phyloP scores from a whole-genome alignment of 805 yeast genomes.

The Nakazawaea pomicola region DNA sequence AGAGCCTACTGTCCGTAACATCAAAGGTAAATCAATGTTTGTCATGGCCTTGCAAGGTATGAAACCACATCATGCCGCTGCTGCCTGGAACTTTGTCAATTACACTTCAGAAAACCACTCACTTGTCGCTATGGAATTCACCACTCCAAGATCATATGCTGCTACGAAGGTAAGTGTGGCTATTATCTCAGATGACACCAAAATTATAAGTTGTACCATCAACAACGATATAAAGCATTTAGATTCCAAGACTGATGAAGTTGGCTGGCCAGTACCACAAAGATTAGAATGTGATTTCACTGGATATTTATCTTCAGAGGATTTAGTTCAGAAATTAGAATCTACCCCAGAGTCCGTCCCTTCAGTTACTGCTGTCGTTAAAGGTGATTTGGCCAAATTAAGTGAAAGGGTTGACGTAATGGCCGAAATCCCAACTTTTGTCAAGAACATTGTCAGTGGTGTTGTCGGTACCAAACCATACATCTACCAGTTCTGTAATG shows the following conservation, averaged over 20 bases:
- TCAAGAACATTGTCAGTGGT: conserved; percentile 87
- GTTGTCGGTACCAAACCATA: conserved; percentile 96
- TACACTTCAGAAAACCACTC: conserved; percentile 74
- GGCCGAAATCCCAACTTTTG: conserved; percentile 94
- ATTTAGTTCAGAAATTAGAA: conserved; percentile 37
- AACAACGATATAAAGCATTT: conserved; percentile 61
- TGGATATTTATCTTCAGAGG: conserved; percentile 22
- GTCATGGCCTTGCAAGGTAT: conserved; percentile 97
- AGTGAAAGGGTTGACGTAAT: conserved; percentile 95
- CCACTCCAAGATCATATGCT: conserved; percentile 89
- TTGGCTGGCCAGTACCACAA: conserved; percentile 89
- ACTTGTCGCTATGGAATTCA: conserved; percentile 90
- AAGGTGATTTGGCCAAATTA: conserved; percentile 56
- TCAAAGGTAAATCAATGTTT: conserved; percentile 63
- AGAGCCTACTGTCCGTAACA: conserved; percentile 16
- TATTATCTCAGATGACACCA: conserved; percentile 59
- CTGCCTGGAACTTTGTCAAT: conserved; percentile 90
- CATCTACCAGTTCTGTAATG: conserved; percentile 85
- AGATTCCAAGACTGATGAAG: conserved; percentile 56
- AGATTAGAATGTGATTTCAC: conserved; percentile 53
- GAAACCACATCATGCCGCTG: conserved; percentile 99
- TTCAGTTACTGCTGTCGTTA: conserved; percentile 41
- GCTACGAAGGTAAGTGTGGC: conserved; percentile 77
- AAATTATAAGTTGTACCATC: conserved; percentile 56
- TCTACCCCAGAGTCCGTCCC: conserved; percentile 24